These are phyloP conservation scores for Ogataea neopini DNA, from an alignment of 805 yeast genomes.

Conservation along the genomic window DNA sequence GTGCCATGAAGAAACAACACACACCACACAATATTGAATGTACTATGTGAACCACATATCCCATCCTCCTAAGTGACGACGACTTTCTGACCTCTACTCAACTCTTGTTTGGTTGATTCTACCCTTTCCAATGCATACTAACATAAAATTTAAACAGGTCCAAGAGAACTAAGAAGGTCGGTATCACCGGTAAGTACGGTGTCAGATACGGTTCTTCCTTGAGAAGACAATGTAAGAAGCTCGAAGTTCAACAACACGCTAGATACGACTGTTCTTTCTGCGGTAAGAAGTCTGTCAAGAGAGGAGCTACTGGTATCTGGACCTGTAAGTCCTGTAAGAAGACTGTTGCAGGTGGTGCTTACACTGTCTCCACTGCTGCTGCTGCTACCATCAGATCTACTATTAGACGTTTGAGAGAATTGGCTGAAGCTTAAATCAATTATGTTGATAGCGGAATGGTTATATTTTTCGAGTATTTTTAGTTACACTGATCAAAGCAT, in stretches of 20 bases:
- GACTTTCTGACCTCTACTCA: background rate
- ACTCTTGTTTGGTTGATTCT: background rate
- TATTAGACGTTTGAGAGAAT: slow-evolving; percentile 99
- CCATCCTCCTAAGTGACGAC: background rate
- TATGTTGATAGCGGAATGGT: slow-evolving; percentile 9
- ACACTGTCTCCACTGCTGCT: slow-evolving; percentile 98
- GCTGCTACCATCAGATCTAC: slow-evolving; percentile 99
- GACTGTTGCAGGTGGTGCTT: slow-evolving; percentile 99
- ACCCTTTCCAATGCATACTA: slow-evolving; percentile 9
- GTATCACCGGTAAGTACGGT: slow-evolving; percentile 99
- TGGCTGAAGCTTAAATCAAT: slow-evolving; percentile 92
- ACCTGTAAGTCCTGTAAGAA: slow-evolving; percentile 90
- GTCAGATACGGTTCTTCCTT: slow-evolving; percentile 99
- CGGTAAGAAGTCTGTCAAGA: slow-evolving; percentile 97
- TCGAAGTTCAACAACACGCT: slow-evolving; percentile 98
- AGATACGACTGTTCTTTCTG: slow-evolving; percentile 99
- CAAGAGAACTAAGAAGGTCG: slow-evolving; percentile 99
- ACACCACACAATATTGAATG: background rate
- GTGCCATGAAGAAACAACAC: background rate
- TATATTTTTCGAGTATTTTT: slow-evolving; percentile 14
- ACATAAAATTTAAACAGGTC: slow-evolving; percentile 58
- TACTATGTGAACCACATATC: too few relatives aligned
- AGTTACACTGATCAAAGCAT: slow-evolving; percentile 18
- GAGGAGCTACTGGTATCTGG: slow-evolving; percentile 99
- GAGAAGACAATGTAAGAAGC: slow-evolving; percentile 99